Evolutionary conservation across 352 stramenopile genomes (phyloP).

Genomic region (Phytophthora ohioensis): DNA sequence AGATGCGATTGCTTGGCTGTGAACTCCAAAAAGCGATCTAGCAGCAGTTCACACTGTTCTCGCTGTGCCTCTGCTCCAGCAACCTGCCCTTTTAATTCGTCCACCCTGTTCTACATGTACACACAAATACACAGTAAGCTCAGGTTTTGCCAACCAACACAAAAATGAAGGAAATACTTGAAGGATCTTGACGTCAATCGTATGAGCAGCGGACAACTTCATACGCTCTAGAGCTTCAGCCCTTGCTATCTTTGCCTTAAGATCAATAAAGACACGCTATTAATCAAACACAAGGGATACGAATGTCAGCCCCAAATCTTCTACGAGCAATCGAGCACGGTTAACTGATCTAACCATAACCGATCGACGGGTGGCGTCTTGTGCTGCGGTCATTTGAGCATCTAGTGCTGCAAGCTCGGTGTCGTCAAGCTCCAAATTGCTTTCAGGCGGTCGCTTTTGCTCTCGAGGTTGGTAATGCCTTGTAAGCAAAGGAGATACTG

Average conservation of each 20-base stretch:
- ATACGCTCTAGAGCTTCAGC: constrained; percentile 48
- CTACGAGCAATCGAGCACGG: not conserved
- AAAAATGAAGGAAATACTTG: constrained; percentile 33
- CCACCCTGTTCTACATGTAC: constrained; percentile 43
- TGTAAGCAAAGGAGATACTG: constrained; percentile 28
- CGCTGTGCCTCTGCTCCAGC: constrained; percentile 14
- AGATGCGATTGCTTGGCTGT: constrained; percentile 29
- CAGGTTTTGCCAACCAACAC: not conserved
- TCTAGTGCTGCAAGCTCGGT: constrained; percentile 42
- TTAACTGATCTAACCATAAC: constrained; percentile 28
- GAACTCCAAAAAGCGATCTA: constrained; percentile 49
- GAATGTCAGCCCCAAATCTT: constrained; percentile 1
- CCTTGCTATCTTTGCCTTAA: constrained; percentile 35
- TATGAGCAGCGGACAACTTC: constrained; percentile 57
- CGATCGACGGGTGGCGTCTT: constrained; percentile 45
- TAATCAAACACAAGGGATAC: not conserved
- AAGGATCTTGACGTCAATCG: constrained; percentile 55
- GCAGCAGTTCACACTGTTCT: constrained; percentile 11
- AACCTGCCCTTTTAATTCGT: constrained; percentile 46
- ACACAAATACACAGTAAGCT: constrained; percentile 11
- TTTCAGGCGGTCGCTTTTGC: constrained; percentile 6
- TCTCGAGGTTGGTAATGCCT: constrained; percentile 15
- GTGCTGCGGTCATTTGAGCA: constrained; percentile 40
- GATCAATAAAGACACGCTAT: constrained; percentile 38
- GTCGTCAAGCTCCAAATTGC: constrained; percentile 15